A percentile compares a stretch with the other conserved stretches of the same genome.
Conservation (phyloP, 2,329 filamentous ascomycete species). For the Botryosphaeria dothidea region DNA sequence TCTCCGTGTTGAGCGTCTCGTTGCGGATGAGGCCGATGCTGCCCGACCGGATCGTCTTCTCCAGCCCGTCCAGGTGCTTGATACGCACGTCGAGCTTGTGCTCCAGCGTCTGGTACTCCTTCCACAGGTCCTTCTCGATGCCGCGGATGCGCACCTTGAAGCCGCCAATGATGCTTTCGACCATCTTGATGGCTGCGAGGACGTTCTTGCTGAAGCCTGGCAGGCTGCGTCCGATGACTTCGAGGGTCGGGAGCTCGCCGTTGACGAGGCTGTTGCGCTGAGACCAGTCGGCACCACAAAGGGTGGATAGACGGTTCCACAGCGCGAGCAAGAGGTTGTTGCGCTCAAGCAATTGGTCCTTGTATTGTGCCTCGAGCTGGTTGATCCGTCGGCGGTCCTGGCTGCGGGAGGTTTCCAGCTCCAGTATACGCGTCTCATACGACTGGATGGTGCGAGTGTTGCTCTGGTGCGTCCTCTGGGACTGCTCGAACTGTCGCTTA, state of each 20-base stretch:
- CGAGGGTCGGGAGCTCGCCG: conserved; percentile 79
- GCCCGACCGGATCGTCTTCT: conserved; percentile 63
- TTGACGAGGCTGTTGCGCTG: conserved; percentile 88
- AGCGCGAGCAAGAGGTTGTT: conserved; percentile 85
- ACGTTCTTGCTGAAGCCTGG: conserved; percentile 90
- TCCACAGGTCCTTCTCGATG: conserved; percentile 87
- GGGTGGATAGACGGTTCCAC: conserved; percentile 82
- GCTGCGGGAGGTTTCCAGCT: conserved; percentile 78
- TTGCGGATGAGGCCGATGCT: conserved; percentile 27
- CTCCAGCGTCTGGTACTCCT: conserved; percentile 86
- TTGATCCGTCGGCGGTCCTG: conserved; percentile 77
- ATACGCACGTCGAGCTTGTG: conserved; percentile 74
- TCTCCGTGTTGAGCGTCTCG: conserved; percentile 46
- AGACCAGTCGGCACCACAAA: conserved; percentile 91
- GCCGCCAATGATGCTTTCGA: conserved; percentile 75
- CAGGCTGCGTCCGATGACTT: conserved; percentile 82
- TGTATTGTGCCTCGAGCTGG: conserved; percentile 75
- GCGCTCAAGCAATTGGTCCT: conserved; percentile 84
- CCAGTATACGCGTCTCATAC: conserved; percentile 79
- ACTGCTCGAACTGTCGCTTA: conserved; percentile 82
- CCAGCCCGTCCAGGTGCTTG: conserved; percentile 85
- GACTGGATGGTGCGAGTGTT: conserved; percentile 82
- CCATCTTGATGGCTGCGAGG: conserved; percentile 78
- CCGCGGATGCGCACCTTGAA: conserved; percentile 79
- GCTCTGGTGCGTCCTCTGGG: conserved; percentile 83